Percentiles rank a stretch among this genome's conserved stretches.
Conservation (phyloP, 495 filamentous ascomycete genomes). For the Melanomma pulvis-pyrius region DNA sequence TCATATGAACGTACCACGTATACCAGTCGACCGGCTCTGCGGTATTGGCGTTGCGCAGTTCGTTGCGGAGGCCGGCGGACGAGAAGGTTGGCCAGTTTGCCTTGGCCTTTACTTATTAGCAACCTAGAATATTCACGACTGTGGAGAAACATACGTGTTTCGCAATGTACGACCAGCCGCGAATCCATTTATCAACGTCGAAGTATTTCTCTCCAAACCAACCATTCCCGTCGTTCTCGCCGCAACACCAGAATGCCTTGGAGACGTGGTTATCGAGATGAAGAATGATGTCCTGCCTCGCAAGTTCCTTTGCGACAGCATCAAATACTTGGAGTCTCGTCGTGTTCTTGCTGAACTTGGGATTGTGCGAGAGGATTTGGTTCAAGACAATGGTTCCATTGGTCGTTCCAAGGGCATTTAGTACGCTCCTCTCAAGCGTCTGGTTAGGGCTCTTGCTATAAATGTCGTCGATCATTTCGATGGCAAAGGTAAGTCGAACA, state of each 20-base stretch:
- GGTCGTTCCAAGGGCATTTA: conserved; percentile 45
- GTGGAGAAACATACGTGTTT: conserved; percentile 13
- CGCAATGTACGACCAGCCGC: conserved; percentile 22
- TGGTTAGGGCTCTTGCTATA: conserved; percentile 44
- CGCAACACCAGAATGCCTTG: conserved; percentile 56
- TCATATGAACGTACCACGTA: conserved; percentile 26
- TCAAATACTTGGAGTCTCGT: conserved; percentile 48
- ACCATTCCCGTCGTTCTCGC: conserved; percentile 56
- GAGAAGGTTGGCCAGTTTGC: conserved; percentile 22
- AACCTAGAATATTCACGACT: not conserved
- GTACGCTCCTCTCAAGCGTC: conserved; percentile 45
- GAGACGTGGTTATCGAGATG: conserved; percentile 58
- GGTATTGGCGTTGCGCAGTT: conserved; percentile 10
- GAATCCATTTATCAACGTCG: conserved; percentile 26
- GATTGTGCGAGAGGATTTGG: conserved; percentile 44
- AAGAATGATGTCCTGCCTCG: conserved; percentile 48
- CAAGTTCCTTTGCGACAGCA: conserved; percentile 49
- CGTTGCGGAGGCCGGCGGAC: conserved; percentile 22
- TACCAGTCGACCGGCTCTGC: conserved; percentile 28
- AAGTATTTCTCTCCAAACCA: conserved; percentile 46
- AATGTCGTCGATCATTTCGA: conserved; percentile 49
- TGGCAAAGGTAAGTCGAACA: conserved; percentile 57
- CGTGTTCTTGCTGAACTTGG: conserved; percentile 48
- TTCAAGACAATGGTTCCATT: conserved; percentile 42
- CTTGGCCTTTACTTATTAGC: conserved; percentile 12